Percentiles rank a stretch among this genome's conserved stretches.
phyloP scores from a whole-genome alignment of 768 basidiomycete genomes.

The Serendipita sp. region DNA sequence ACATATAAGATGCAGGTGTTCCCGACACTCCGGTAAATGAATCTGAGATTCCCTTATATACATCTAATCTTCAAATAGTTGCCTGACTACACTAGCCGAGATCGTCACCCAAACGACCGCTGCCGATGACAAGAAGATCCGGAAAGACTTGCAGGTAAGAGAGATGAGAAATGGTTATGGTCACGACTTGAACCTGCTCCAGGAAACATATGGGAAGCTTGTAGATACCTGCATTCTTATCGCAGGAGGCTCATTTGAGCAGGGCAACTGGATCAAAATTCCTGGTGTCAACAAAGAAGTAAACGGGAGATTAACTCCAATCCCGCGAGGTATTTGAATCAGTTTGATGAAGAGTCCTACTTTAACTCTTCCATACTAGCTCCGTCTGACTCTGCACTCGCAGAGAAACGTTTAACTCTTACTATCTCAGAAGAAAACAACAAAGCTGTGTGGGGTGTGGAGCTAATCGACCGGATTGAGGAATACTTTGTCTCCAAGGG shows the following conservation, averaged over 20 bases:
- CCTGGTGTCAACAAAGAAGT: conserved; percentile 8
- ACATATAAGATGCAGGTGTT: conserved; percentile 60
- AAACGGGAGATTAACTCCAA: conserved; percentile 61
- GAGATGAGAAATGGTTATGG: background rate
- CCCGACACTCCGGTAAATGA: conserved; percentile 48
- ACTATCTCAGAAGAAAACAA: conserved; percentile 8
- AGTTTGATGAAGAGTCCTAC: background rate
- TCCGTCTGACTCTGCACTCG: conserved; percentile 12
- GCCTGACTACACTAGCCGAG: conserved; percentile 60
- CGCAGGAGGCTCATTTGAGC: conserved; percentile 56
- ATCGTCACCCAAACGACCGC: conserved; percentile 80
- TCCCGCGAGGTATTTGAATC: conserved; percentile 29
- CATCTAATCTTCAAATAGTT: conserved; percentile 28
- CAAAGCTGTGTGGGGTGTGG: background rate
- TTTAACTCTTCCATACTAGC: background rate
- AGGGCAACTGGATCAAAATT: conserved; percentile 50
- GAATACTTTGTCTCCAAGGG: conserved; percentile 50
- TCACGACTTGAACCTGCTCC: background rate
- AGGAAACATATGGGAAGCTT: conserved; percentile 77
- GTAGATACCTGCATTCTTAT: conserved; percentile 64
- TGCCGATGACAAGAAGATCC: conserved; percentile 72
- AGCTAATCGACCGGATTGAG: conserved; percentile 37
- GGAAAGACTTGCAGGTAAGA: conserved; percentile 72
- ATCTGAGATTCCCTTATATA: background rate
- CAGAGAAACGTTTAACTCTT: conserved; percentile 13